Evolutionary conservation across 2,329 filamentous ascomycete genomes (phyloP).

Genomic region (Tolypocladium amazonense): DNA sequence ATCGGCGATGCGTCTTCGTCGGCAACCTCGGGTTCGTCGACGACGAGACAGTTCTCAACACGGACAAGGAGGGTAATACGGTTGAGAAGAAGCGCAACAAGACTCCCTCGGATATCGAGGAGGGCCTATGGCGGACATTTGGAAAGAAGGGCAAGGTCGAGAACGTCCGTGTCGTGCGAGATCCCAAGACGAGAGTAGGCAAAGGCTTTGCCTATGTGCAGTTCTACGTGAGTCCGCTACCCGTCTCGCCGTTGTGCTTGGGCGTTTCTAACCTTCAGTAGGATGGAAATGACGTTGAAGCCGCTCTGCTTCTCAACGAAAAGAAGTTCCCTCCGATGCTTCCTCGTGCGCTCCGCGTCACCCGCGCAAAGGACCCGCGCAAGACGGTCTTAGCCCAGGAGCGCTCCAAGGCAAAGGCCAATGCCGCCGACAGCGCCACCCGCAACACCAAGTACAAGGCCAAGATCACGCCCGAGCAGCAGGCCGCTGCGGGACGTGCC

Average conservation of each 20-base stretch:
- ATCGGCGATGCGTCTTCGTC: conserved; percentile 88
- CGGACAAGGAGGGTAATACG: conserved; percentile 53
- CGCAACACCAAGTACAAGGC: conserved; percentile 49
- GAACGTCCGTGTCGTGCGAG: conserved; percentile 84
- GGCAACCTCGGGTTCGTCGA: conserved; percentile 95
- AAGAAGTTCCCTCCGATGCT: conserved; percentile 93
- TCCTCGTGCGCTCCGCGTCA: conserved; percentile 78
- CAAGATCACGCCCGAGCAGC: conserved; percentile 59
- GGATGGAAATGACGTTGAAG: conserved; percentile 80
- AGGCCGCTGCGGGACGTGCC: conserved; percentile 63
- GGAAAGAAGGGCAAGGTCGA: conserved; percentile 69
- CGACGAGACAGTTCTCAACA: conserved; percentile 65
- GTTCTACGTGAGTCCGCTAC: conserved; percentile 51
- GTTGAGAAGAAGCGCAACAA: conserved; percentile 65
- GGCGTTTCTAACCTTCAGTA: conserved; percentile 15
- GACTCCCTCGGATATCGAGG: conserved; percentile 75
- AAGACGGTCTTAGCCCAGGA: conserved; percentile 42
- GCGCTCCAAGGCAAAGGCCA: conserved; percentile 18
- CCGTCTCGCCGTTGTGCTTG: neutral
- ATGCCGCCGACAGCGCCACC: conserved; percentile 24
- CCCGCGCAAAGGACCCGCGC: conserved; percentile 67
- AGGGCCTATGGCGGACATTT: conserved; percentile 83
- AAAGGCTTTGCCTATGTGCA: conserved; percentile 98
- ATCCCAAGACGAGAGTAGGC: conserved; percentile 81
- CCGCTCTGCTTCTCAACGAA: conserved; percentile 76